Evolutionary conservation across 768 basidiomycete genomes (phyloP), one percentile per base, ranked within the genome.

Genomic region (Panellus pusillus): DNA sequence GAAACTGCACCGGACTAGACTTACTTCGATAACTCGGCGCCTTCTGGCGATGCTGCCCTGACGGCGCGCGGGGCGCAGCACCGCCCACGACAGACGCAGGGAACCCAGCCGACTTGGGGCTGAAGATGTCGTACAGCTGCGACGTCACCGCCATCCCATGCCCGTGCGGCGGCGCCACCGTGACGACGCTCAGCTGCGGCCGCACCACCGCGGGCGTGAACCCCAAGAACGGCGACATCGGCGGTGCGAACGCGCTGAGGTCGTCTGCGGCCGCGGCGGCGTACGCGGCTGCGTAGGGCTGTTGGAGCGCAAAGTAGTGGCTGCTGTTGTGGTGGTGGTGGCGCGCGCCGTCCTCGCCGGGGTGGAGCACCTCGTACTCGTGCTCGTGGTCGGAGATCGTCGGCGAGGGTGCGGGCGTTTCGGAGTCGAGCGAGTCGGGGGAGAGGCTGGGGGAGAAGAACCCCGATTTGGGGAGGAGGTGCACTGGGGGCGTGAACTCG

Each of bases 81-180:
- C n/a, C n/a, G n/a, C n/a, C n/a, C n/a, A n/a, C n/a, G n/a, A n/a
- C 45, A 15, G 17, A 15, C 9, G 39, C 17, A 9, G 32, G 43
- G 19, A 53, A 47, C 9, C 31, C 36, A 28, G 44, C 17, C 11
- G 53, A 9, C 32, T 56, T 54, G n/a, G 54, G 54, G 17, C 50
- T 56, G 41, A 60, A 55, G 31, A 55, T 52, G 1, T 55, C 58
- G 15, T 60, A 56, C 47, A 56, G 2, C 19, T 24, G 24, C 24
- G 24, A 24, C 24, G 58, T 46, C 31, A n/a, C n/a, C n/a, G 51
- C 24, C 50, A 52, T 40, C 41, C 50, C 50, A 19, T 57, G 52
- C 41, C 50, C 50, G 29, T 57, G 52, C 15, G 44, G 3, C 40
- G 46, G 14, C 29, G 47, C 35, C 45, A 52, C n/a, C n/a, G n/a